These are phyloP conservation scores for Luffa aegyptiaca DNA, from an alignment of 306 rosid genomes.

Conservation along the genomic window DNA sequence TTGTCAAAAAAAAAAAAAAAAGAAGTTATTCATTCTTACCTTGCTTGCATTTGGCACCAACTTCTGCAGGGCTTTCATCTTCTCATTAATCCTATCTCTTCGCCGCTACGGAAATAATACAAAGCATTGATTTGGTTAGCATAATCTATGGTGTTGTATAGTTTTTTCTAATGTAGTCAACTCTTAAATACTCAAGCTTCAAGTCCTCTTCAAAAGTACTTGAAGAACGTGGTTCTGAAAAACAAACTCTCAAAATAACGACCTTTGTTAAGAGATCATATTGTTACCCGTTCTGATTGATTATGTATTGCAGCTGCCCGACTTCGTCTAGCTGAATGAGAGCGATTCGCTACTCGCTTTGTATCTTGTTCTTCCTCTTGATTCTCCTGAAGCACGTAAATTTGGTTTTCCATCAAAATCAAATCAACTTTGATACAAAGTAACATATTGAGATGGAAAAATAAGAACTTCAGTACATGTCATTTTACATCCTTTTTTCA, in stretches of 20 bases:
- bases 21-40: constrained; percentile 21
- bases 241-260: neutral
- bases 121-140: constrained; percentile 2
- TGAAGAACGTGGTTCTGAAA: neutral
- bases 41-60: constrained; percentile 48
- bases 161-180: neutral
- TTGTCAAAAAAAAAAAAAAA: neutral
- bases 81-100: constrained; percentile 42
- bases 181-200: neutral
- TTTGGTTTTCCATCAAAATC: neutral
- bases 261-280: neutral
- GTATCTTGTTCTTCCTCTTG: constrained; percentile 21
- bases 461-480: neutral
- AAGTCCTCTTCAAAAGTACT: neutral
- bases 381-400: constrained; percentile 2
- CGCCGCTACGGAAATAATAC: constrained; percentile 23
- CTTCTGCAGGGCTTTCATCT: constrained; percentile 38
- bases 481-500: neutral
- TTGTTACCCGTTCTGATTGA: constrained; percentile 36
- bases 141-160: neutral
- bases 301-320: constrained; percentile 37
- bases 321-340: constrained; percentile 23
- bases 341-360: constrained; percentile 19
- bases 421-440: neutral
- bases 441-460: neutral